Evolutionary conservation across 2,329 filamentous ascomycete species (phyloP).

Genomic region (Stenocarpella maydis): DNA sequence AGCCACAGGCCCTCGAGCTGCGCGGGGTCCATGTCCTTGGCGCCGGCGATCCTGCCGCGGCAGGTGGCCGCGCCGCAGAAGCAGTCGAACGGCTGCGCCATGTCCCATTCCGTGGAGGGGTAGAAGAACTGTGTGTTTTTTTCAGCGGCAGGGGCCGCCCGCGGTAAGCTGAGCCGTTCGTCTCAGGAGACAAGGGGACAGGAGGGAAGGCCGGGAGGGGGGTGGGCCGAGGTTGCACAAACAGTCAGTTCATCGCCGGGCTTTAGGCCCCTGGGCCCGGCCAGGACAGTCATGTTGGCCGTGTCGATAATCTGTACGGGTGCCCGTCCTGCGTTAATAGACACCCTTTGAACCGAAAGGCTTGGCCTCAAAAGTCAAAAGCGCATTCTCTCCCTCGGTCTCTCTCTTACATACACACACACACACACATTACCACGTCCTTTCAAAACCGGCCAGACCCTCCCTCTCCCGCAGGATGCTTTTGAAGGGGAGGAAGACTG

Average conservation of each 20-base stretch:
- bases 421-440: neutral
- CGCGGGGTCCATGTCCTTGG: constrained; percentile 63
- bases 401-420: neutral
- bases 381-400: no score
- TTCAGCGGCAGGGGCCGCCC: neutral
- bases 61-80: constrained; percentile 66
- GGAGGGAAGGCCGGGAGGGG: neutral
- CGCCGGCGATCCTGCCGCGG: constrained; percentile 69
- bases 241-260: constrained; percentile 67
- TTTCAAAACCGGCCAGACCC: constrained; percentile 36
- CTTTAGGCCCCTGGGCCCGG: constrained; percentile 62
- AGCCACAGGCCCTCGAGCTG: constrained; percentile 68
- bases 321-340: neutral
- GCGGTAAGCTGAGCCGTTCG: neutral
- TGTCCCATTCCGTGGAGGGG: constrained; percentile 77
- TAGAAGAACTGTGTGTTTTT: constrained; percentile 68
- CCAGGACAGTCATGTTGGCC: constrained; percentile 63
- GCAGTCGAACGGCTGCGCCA: constrained; percentile 77
- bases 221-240: constrained; percentile 29
- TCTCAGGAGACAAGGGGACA: no score
- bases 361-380: neutral
- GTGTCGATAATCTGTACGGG: constrained; percentile 66
- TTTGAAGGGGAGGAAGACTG: constrained; percentile 40
- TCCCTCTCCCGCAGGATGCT: neutral
- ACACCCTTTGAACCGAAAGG: neutral